Evolutionary conservation across 495 filamentous ascomycete genomes (phyloP).

Genomic region (Penicillium odoratum): DNA sequence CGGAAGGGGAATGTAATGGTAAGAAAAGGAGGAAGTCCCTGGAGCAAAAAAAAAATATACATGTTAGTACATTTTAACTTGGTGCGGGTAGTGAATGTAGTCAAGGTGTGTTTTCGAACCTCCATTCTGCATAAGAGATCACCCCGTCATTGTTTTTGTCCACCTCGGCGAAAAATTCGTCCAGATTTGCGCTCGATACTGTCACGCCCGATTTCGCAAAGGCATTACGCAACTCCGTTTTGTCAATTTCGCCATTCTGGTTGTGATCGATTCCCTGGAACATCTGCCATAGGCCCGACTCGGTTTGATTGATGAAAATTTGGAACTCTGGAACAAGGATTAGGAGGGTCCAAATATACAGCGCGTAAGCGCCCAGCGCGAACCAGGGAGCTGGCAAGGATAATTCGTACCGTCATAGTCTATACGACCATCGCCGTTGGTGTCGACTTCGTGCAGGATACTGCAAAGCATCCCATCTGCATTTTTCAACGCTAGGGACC

Average conservation of each 20-base stretch:
- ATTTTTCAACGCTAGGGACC: slow-evolving; percentile 73
- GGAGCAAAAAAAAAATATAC: slow-evolving; percentile 1
- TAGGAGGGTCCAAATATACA: slow-evolving; percentile 9
- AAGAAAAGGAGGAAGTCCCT: slow-evolving; percentile 97
- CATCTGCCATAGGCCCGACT: slow-evolving; percentile 74
- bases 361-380: slow-evolving; percentile 2
- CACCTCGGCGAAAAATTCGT: slow-evolving; percentile 84
- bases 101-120: slow-evolving; percentile 55
- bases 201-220: slow-evolving; percentile 76
- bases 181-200: slow-evolving; percentile 73
- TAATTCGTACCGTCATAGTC: slow-evolving; percentile 72
- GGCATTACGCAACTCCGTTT: slow-evolving; percentile 73
- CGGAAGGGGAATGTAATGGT: slow-evolving; percentile 64
- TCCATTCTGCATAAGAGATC: slow-evolving; percentile 94
- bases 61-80: slow-evolving; percentile 4
- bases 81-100: background rate
- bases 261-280: slow-evolving; percentile 88
- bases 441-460: slow-evolving; percentile 79
- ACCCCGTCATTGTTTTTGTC: slow-evolving; percentile 86
- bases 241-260: slow-evolving; percentile 84
- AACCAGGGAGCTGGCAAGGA: slow-evolving; percentile 8
- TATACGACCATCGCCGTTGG: slow-evolving; percentile 82
- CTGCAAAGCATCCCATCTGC: slow-evolving; percentile 81
- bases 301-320: slow-evolving; percentile 80
- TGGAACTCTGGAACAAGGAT: slow-evolving; percentile 67